These are phyloP conservation scores for Senecio squalidus DNA, from an alignment of 140 eudicot species.

Conservation along the genomic window DNA sequence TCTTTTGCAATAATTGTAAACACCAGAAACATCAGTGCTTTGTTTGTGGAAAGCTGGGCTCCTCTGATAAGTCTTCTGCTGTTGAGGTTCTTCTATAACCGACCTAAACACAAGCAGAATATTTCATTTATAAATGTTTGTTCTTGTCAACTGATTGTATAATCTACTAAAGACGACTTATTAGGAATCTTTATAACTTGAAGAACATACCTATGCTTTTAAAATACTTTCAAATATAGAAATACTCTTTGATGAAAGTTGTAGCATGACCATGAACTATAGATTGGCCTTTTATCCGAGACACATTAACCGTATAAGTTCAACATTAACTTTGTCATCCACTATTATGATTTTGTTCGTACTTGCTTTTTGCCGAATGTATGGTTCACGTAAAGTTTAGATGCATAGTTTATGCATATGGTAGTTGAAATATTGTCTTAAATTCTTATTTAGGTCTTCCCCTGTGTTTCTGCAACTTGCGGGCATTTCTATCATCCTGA, in stretches of 20 bases:
- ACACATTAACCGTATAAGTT: not conserved
- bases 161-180: not conserved
- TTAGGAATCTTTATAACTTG: not conserved
- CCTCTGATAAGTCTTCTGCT: constrained; percentile 61
- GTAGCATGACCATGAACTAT: not conserved
- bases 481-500: constrained; percentile 78
- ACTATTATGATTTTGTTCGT: not conserved
- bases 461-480: constrained; percentile 80
- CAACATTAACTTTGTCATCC: not conserved
- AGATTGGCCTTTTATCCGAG: too few relatives aligned
- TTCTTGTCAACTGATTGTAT: not conserved
- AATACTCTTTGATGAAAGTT: not conserved
- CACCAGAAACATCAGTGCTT: constrained; percentile 74
- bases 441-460: constrained; percentile 56
- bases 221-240: not conserved
- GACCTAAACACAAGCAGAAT: not conserved
- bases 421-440: constrained; percentile 2
- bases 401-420: not conserved
- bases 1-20: constrained; percentile 68
- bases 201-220: not conserved
- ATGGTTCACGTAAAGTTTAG: not conserved
- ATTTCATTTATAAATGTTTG: not conserved
- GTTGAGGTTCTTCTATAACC: constrained; percentile 49
- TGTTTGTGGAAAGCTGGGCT: constrained; percentile 70
- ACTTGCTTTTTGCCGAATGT: not conserved